phyloP scores from a whole-genome alignment of 1,284 basidiomycete species.

The Tilletiopsis washingtonensis region DNA sequence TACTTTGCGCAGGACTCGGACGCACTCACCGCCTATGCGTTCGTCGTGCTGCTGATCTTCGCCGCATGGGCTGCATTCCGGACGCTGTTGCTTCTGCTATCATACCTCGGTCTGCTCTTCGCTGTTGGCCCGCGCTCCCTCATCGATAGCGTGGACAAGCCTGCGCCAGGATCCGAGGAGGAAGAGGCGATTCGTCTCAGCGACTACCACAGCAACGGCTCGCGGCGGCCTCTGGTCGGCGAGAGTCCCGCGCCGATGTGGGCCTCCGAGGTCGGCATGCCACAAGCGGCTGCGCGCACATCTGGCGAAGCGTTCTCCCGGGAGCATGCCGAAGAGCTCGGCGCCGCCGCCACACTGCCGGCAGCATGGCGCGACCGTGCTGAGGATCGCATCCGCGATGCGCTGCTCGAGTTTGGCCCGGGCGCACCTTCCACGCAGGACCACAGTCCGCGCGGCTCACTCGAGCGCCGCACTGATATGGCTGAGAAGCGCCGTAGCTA shows the following conservation, averaged over 20 bases:
- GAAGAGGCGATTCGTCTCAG: background rate
- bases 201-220: no score
- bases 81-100: constrained; percentile 11
- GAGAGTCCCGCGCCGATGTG: no score
- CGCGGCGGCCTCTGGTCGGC: no score
- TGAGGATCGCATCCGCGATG: background rate
- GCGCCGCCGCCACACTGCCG: no score
- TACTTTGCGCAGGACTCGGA: constrained; percentile 15
- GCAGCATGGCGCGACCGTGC: background rate
- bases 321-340: background rate
- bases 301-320: background rate
- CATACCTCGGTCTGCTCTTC: constrained; percentile 14
- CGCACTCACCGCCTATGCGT: constrained; percentile 15
- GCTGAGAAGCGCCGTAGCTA: no score
- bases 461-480: no score
- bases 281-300: no score
- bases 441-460: no score
- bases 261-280: no score
- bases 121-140: constrained; percentile 4
- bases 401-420: background rate
- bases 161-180: background rate
- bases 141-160: background rate
- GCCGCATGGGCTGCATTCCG: constrained; percentile 26
- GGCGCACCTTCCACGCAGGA: no score
- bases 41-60: constrained; percentile 21